Base-by-base conservation (phyloP, 163 green algal species). In the Scenedesmus sp. region DNA sequence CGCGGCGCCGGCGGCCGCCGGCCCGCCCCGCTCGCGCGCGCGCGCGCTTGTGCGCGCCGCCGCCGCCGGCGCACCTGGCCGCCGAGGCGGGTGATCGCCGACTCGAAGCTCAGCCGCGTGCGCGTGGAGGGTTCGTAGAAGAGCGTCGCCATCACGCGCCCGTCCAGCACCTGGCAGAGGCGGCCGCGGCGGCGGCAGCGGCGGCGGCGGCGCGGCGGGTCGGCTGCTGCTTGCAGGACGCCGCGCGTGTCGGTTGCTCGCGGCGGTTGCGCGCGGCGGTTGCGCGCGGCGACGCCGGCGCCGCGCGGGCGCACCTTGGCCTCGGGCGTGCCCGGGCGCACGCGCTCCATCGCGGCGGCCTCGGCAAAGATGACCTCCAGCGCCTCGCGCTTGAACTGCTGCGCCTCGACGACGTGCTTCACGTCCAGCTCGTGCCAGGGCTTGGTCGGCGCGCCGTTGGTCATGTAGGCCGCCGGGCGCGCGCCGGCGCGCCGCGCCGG, bases 51-150 rank as follows among this genome's bases (percentile, higher is more conserved):
- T n/a, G n/a, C n/a, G n/a, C n/a, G n/a, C n/a, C n/a, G n/a, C n/a
- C 39, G 39, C 7, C 39, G 39, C 7, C 39, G 39, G 7, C 39
- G 7, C 39, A 47, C 39, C 39, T 4, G 88, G 63, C 97, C 97
- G 2, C 97, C 97, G 13, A 99, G 92, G 3, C 90, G 85, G 10
- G 82, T 86, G 93, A 99, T 99, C 4, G 97, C 97, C 0, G 90
- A 93, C 78, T 99, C 97, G 84, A 99, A 99, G 0, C 91, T 97
- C 4, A 99, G 89, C 14, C 97, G 87, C 22, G 97, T 99, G 47
- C 97, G 90, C 9, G 97, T 99, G 36, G 96, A 99, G 15, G 97
- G 97, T 88, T 99, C 97, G 84, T 99, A 99, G 83, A 99, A 99
- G 3, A 99, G 90, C 4, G 97, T 99, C 24, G 94, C 92, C 95